Percentiles rank a stretch among this genome's conserved stretches.
Evolutionary conservation across 441 rosid species (phyloP).

Genomic region (Populus hybrid): DNA sequence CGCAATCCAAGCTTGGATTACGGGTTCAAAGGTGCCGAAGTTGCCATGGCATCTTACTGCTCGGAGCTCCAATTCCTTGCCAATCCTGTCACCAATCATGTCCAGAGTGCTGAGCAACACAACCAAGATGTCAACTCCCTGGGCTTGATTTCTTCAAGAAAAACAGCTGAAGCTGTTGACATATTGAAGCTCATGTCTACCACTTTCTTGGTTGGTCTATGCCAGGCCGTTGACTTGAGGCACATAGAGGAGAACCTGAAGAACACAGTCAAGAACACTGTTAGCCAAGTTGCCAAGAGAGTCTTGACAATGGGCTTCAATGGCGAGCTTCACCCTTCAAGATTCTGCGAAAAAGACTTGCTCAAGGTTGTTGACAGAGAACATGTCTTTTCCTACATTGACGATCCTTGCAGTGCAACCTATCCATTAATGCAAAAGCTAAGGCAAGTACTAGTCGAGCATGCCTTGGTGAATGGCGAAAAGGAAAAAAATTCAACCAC

Average conservation of each 20-base stretch:
- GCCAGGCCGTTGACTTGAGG: conserved; percentile 60
- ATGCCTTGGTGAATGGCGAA: conserved; percentile 47
- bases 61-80: conserved; percentile 71
- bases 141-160: conserved; percentile 69
- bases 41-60: conserved; percentile 78
- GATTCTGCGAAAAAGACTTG: conserved; percentile 57
- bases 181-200: conserved; percentile 62
- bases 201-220: conserved; percentile 51
- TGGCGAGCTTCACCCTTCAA: conserved; percentile 55
- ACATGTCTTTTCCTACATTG: conserved; percentile 44
- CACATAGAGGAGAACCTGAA: conserved; percentile 66
- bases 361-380: conserved; percentile 54
- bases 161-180: conserved; percentile 64
- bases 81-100: conserved; percentile 59
- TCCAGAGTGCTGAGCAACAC: conserved; percentile 63
- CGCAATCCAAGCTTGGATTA: conserved; percentile 75
- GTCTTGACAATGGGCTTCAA: conserved; percentile 26
- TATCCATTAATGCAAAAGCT: conserved; percentile 63
- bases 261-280: conserved; percentile 40
- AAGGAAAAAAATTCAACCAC: conserved; percentile 36
- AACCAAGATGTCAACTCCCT: conserved; percentile 68
- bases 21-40: conserved; percentile 86
- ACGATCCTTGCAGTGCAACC: conserved; percentile 62
- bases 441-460: conserved; percentile 59
- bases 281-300: conserved; percentile 42